phyloP scores from a whole-genome alignment of 169 alveolate genomes.

The Eimeria falciformis region DNA sequence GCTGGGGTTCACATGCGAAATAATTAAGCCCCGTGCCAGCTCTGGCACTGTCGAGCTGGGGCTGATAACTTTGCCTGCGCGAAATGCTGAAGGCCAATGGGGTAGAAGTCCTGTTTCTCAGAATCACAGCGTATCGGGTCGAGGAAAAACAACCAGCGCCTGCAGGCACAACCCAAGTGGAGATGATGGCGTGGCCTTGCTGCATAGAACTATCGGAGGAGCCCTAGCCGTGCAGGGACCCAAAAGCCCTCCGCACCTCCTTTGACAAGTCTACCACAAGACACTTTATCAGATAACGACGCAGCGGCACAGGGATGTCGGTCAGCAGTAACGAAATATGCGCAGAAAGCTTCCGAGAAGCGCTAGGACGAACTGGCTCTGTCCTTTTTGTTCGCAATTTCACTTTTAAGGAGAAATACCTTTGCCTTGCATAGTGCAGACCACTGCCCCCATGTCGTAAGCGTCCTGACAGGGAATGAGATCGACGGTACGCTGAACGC shows the following conservation, averaged over 20 bases:
- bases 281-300: too few relatives aligned
- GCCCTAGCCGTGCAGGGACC: too few relatives aligned
- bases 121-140: slow-evolving; percentile 26
- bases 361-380: too few relatives aligned
- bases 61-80: slow-evolving; percentile 37
- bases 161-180: background rate
- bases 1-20: slow-evolving; percentile 49
- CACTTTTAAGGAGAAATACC: slow-evolving; percentile 36
- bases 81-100: slow-evolving; percentile 40
- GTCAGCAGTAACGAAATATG: too few relatives aligned
- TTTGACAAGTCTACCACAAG: too few relatives aligned
- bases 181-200: too few relatives aligned
- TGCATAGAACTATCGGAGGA: too few relatives aligned
- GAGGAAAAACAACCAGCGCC: slow-evolving; percentile 35
- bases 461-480: slow-evolving; percentile 49
- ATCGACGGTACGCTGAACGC: slow-evolving; percentile 55
- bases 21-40: slow-evolving; percentile 53
- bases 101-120: slow-evolving; percentile 51
- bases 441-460: slow-evolving; percentile 70
- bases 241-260: too few relatives aligned
- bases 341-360: too few relatives aligned
- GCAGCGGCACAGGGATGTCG: too few relatives aligned
- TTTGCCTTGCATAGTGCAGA: slow-evolving; percentile 49
- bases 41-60: slow-evolving; percentile 50
- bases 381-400: too few relatives aligned